Evolutionary conservation across 2,329 filamentous ascomycete species (phyloP), one percentile per base, ranked within the genome.

Genomic region (Aspergillus hortae): DNA sequence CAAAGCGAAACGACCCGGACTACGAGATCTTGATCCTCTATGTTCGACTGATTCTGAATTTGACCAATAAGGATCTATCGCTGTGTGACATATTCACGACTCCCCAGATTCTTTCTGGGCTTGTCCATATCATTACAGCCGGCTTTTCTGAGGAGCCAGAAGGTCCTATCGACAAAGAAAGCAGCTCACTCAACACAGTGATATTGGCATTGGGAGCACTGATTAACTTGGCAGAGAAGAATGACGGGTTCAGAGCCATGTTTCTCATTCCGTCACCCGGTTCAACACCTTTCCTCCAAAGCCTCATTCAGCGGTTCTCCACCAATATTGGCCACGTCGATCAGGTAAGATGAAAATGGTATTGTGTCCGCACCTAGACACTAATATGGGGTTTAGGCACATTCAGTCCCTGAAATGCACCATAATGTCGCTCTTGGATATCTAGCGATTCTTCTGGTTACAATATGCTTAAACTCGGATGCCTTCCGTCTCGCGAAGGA

Each of bases 151-250:
- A 65, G 30, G 56, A 67, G 36, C 60, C 65, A 2, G 63, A 62
- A 32, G 59, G 71, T 19, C 53, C 68, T 5, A 52, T 57, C 36
- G 48, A 55, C 10, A 69, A 74, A 27, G 77, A 82, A n/a, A 77
- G 78, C 46, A 75, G 76, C 7, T 72, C 87, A 9, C 75, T 92
- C 48, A 87, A 95, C 59, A 80, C 83, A 45, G 78, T 96, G 12
- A 82, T 96, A 45, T 78, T 96, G 40, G 81, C 89, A 48, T 76
- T 96, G 36, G 92, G 90, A 0, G 83, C 90, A 19, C 82, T 92
- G 71, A 95, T 95, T 69, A 96, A 96, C 63, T 81, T 96, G 49
- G 83, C 89, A 7, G 91, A 96, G 67, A 86, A 90, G 65, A 90
- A 85, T 63, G 76, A 84, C 14, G 68, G 77, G 19, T 86, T 88